Base-by-base conservation (phyloP, 352 stramenopile species). In the Pythium angustatum region DNA sequence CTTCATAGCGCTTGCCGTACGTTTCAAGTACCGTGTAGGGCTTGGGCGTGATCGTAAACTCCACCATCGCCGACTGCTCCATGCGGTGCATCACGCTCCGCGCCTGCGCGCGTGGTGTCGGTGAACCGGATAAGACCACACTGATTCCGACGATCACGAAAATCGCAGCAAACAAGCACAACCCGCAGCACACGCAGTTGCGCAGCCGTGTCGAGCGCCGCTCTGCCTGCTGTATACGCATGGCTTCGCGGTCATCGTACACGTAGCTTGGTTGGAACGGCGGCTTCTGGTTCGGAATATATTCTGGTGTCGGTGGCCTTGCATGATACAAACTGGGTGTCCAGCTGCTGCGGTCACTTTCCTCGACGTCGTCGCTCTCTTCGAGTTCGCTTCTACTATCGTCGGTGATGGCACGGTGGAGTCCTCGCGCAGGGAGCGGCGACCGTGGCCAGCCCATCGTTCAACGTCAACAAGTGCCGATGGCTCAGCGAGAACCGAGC, bases 1-100 rank as follows among this genome's bases (percentile, higher is more conserved):
- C 56, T 22, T 65, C 57, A 8, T 27, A 22, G 8, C 43, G 38
- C 9, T 43, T 47, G 5, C 64, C 64, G 43, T 66, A 71, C 33
- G 27, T 65, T 28, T 56, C 49, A 3, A 64, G 17, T 8, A 66
- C 47, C 2, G 54, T 19, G 15, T 48, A 57, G 6, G 57, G 57
- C 57, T 71, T 71, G 9, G 64, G 56, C 33, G 44, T 44, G 50
- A 71, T 66, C 30, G 49, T 64, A 40, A 71, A 66, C n/a, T 71
- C 40, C 26, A 71, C 43, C 57, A 66, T 58, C n/a, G 64, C 15
- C 5, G 64, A 56, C 22, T 21, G 33, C 10, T 43, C 31, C n/a
- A 71, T 44, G 2, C 22, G 24, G 15, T 58, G 7, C 3, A 71
- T 28, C 6, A 71, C 3, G 22, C 15, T 45, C 54, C 55, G 38